Evolutionary conservation across 2,329 filamentous ascomycete genomes (phyloP).

Genomic region (Claviceps quebecensis): DNA sequence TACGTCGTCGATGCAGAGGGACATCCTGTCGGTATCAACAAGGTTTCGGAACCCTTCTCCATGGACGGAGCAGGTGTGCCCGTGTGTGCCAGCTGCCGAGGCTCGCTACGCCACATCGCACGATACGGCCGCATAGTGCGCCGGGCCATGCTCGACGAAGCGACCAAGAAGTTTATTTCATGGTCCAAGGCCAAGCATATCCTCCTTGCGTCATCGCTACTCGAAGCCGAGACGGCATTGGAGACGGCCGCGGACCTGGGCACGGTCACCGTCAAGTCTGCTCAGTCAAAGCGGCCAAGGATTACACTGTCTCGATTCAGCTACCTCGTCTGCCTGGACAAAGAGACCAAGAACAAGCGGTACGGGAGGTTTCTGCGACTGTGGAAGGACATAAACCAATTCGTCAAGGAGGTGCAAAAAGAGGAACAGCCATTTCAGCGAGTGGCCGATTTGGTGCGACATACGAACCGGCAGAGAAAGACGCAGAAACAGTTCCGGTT

Average conservation of each 20-base stretch:
- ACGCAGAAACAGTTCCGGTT: slow-evolving; percentile 17
- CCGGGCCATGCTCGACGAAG: slow-evolving; percentile 45
- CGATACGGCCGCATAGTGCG: slow-evolving; percentile 50
- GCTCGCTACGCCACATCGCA: slow-evolving; percentile 39
- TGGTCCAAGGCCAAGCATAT: slow-evolving; percentile 26
- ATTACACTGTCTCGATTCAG: neutral
- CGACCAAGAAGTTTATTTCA: slow-evolving; percentile 49
- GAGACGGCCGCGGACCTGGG: neutral
- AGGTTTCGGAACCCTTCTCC: slow-evolving; percentile 32
- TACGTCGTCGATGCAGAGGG: slow-evolving; percentile 29
- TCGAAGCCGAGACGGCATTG: slow-evolving; percentile 6
- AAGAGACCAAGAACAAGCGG: neutral
- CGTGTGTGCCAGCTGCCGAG: slow-evolving; percentile 46
- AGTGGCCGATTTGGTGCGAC: slow-evolving; percentile 30
- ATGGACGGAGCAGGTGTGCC: slow-evolving; percentile 27
- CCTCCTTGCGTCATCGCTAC: slow-evolving; percentile 4
- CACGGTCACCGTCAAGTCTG: neutral
- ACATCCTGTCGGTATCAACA: slow-evolving; percentile 19
- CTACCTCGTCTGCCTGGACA: neutral
- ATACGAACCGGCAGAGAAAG: slow-evolving; percentile 19
- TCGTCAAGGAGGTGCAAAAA: slow-evolving; percentile 16
- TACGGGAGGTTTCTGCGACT: neutral
- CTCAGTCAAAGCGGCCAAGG: neutral
- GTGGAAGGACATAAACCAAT: slow-evolving; percentile 6
- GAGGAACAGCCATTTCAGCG: slow-evolving; percentile 37